phyloP scores from a whole-genome alignment of 176 grass and related monocot species.

The Panicum miliaceum region DNA sequence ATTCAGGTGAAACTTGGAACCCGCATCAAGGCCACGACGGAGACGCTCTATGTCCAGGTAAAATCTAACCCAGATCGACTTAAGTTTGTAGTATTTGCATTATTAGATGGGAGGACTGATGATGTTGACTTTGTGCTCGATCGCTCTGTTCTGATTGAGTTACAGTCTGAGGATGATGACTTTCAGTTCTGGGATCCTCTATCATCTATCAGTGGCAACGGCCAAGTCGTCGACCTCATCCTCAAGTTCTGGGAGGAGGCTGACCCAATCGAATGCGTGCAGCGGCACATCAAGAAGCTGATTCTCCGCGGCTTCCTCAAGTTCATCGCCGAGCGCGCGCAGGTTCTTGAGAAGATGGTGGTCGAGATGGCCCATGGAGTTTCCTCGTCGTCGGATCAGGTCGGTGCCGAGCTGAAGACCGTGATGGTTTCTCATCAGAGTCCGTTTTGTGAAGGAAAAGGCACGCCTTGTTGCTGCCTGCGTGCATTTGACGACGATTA shows the following conservation, averaged over 20 bases:
- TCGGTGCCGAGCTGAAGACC: not conserved
- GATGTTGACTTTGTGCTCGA: not conserved
- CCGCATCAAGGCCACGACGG: not conserved
- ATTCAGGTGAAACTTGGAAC: not conserved
- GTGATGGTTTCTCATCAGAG: not conserved
- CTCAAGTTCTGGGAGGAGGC: slow-evolving; percentile 3
- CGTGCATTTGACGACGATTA: too few species aligned
- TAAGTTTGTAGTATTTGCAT: not conserved
- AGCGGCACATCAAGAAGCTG: slow-evolving; percentile 3
- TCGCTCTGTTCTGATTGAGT: not conserved
- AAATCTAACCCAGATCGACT: not conserved
- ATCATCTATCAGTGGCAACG: too few species aligned
- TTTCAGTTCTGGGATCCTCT: not conserved
- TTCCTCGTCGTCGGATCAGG: not conserved
- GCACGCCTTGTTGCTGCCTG: too few species aligned
- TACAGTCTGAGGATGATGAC: not conserved
- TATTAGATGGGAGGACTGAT: too few species aligned
- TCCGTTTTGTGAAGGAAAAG: too few species aligned
- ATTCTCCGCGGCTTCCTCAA: slow-evolving; percentile 11
- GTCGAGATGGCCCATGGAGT: not conserved
- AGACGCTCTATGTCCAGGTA: slow-evolving; percentile 9
- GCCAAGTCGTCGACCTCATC: not conserved
- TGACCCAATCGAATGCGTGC: not conserved
- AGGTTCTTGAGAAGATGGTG: slow-evolving; percentile 9
- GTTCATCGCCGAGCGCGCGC: not conserved